Base-by-base conservation (phyloP, 768 basidiomycete genomes). In the Termitomyces sp. region DNA sequence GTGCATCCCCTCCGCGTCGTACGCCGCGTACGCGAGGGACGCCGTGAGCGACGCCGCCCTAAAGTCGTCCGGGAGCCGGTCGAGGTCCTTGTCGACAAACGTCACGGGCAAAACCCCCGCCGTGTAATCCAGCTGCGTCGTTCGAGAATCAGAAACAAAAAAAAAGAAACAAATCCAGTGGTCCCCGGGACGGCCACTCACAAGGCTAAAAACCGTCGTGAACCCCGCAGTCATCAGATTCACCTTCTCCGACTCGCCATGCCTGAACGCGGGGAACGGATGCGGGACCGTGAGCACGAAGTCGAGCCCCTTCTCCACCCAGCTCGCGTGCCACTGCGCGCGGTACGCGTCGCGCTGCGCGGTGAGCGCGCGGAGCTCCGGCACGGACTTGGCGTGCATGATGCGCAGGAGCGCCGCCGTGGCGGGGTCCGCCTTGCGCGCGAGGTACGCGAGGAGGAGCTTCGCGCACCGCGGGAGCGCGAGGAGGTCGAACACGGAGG, bases 171-270 rank as follows among this genome's bases (percentile, higher is more conserved):
- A n/a, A n/a, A n/a, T n/a, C n/a, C n/a, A n/a, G n/a, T n/a, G n/a
- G n/a, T n/a, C n/a, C n/a, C n/a, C n/a, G n/a, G n/a, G n/a, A n/a
- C n/a, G n/a, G n/a, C n/a, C n/a, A 63, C 62, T 56, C 57, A 86
- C 87, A 64, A 89, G 61, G 59, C 85, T 90, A 71, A 86, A 90
- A 33, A 90, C 63, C 63, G 84, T 82, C 0, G 86, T 83, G 65
- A 86, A 87, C 7, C 80, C 81, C 8, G 82, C 81, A 45, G 83
- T 81, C 70, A 81, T 77, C 63, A 83, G 73, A 16, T 79, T 79
- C n/a, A 79, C 78, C 59, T 78, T 77, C 62, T 70, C 74, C 62
- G 77, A 80, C 3, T 76, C 76, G 2, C 78, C 75, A 52, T 84
- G 76, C 45, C 79, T 76, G 22, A 85, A 69, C 0, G 86, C 87